Percentiles rank a stretch among this genome's conserved stretches.
These are phyloP conservation scores for Ceratobasidium sp. DNA, from an alignment of 1,284 basidiomycete species.

Conservation along the genomic window DNA sequence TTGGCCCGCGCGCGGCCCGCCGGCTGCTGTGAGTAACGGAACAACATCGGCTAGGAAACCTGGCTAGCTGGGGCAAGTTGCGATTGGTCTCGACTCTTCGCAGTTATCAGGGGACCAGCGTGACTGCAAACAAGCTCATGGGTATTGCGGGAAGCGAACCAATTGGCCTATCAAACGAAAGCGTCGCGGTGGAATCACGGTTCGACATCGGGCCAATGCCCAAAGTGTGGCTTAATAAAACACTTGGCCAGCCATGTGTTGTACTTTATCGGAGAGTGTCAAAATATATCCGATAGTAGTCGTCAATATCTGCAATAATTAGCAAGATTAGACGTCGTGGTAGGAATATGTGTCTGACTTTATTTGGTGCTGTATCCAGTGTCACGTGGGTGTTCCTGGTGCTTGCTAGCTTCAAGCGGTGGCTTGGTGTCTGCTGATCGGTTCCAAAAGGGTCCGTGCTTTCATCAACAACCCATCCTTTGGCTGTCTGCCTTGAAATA, in stretches of 20 bases:
- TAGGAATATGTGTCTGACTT: no score
- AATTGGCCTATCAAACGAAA: background rate
- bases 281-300: background rate
- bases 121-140: background rate
- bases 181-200: slow-evolving; percentile 11
- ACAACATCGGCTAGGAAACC: slow-evolving; percentile 3
- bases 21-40: background rate
- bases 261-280: background rate
- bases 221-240: background rate
- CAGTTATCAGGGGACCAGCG: background rate
- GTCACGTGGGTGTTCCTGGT: background rate
- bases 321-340: no score
- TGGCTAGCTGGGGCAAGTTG: background rate
- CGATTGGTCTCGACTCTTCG: background rate
- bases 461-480: background rate
- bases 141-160: background rate
- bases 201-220: slow-evolving; percentile 4
- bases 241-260: background rate
- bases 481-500: slow-evolving; percentile 38
- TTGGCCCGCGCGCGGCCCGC: background rate
- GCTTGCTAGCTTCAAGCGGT: background rate
- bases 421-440: background rate
- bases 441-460: background rate
- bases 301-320: background rate
- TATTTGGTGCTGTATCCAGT: background rate